Percentiles rank a stretch among this genome's conserved stretches.
Conservation (phyloP, 2,329 filamentous ascomycete species). For the Nothomitra cinnamomea region DNA sequence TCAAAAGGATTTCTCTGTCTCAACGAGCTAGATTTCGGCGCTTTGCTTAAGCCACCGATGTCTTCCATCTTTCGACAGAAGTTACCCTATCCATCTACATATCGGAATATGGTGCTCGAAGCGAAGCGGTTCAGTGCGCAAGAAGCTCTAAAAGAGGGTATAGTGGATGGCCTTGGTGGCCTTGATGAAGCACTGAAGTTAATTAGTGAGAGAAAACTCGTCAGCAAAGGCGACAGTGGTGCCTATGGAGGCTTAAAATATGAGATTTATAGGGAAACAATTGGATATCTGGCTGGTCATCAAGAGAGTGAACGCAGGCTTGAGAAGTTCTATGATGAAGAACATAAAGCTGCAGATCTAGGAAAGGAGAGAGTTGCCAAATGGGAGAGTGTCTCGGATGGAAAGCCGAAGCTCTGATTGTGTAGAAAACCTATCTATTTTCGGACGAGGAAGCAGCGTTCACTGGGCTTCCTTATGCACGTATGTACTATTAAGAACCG, state of each 20-base stretch:
- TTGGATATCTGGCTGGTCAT: slow-evolving; percentile 38
- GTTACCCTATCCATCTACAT: slow-evolving; percentile 32
- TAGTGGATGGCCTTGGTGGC: slow-evolving; percentile 52
- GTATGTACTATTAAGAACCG: too few species aligned
- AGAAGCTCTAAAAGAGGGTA: slow-evolving; percentile 45
- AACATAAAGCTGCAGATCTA: slow-evolving; percentile 20
- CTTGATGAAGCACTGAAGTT: slow-evolving; percentile 45
- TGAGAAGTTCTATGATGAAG: slow-evolving; percentile 31
- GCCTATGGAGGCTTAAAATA: slow-evolving; percentile 56
- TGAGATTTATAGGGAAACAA: slow-evolving; percentile 55
- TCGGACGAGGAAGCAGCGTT: too few species aligned
- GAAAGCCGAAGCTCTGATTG: not conserved
- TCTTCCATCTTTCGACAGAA: slow-evolving; percentile 58
- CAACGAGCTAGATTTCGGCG: slow-evolving; percentile 8
- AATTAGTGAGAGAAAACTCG: slow-evolving; percentile 40
- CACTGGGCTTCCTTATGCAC: too few species aligned
- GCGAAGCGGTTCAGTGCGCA: slow-evolving; percentile 47
- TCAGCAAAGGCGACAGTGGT: slow-evolving; percentile 41
- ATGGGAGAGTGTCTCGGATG: not conserved
- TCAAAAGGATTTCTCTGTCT: slow-evolving; percentile 30
- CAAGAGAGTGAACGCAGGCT: slow-evolving; percentile 26
- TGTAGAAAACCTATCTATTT: too few species aligned
- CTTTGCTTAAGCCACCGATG: slow-evolving; percentile 40
- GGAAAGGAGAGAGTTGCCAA: slow-evolving; percentile 15
- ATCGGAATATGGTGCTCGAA: slow-evolving; percentile 54